These are phyloP conservation scores for Lasiosphaeris hirsuta DNA, from an alignment of 495 filamentous ascomycete species.

Conservation along the genomic window DNA sequence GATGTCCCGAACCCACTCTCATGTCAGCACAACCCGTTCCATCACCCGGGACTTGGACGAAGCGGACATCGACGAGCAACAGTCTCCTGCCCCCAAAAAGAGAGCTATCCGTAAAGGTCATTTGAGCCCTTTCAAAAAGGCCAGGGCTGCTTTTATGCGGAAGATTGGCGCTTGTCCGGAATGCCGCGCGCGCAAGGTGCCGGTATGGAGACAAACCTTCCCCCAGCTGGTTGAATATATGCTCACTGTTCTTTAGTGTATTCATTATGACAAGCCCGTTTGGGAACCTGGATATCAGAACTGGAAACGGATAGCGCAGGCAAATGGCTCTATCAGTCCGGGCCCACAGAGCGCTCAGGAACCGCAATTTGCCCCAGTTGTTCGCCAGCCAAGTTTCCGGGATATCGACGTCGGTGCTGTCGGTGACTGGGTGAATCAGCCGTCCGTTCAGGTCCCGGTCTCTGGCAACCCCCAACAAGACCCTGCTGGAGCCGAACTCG, in stretches of 20 bases:
- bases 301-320: too few relatives aligned
- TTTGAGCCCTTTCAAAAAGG: conserved; percentile 10
- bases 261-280: conserved; percentile 3
- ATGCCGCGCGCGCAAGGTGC: conserved; percentile 24
- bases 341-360: too few relatives aligned
- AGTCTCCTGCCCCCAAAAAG: neutral
- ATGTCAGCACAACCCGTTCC: conserved; percentile 19
- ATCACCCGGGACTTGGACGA: conserved; percentile 4
- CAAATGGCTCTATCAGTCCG: too few relatives aligned
- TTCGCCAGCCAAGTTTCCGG: too few relatives aligned
- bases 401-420: too few relatives aligned
- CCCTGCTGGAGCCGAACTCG: too few relatives aligned
- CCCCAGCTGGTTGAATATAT: too few relatives aligned
- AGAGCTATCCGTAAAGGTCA: conserved; percentile 20
- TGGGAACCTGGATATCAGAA: conserved; percentile 2
- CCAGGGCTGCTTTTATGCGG: conserved; percentile 26
- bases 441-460: too few relatives aligned
- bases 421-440: too few relatives aligned
- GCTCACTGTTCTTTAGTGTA: conserved; percentile 5
- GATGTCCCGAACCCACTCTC: conserved; percentile 17
- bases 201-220: conserved; percentile 3
- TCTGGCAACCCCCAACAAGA: too few relatives aligned
- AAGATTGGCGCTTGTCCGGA: conserved; percentile 24
- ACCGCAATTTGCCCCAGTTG: too few relatives aligned
- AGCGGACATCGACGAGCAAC: conserved; percentile 6